Evolutionary conservation across 129 eudicot species (phyloP).

Genomic region (Centrapalus pauciflorus): DNA sequence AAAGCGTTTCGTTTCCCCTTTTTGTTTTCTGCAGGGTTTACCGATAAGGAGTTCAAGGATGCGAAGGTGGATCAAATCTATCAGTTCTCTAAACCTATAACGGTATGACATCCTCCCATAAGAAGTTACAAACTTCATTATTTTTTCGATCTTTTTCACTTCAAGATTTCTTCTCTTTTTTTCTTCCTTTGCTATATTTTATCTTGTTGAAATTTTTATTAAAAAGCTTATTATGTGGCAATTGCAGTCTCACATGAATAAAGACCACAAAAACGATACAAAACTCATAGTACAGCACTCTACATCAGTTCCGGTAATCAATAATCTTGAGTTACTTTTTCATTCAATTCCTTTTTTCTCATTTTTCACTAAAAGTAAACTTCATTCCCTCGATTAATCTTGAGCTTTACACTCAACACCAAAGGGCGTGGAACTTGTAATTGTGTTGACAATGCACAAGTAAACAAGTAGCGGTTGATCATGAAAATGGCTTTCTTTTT

Average conservation of each 20-base stretch:
- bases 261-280: conserved; percentile 82
- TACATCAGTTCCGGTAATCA: conserved; percentile 72
- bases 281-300: conserved; percentile 87
- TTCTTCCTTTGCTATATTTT: neutral
- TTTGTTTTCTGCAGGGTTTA: conserved; percentile 46
- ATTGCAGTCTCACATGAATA: conserved; percentile 96
- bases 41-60: conserved; percentile 49
- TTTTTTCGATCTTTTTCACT: neutral
- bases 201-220: neutral
- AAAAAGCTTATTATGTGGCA: conserved; percentile 1
- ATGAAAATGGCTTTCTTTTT: no score
- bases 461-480: no score
- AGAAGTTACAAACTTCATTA: no score
- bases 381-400: neutral
- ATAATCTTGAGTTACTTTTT: conserved; percentile 1
- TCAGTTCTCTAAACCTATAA: conserved; percentile 87
- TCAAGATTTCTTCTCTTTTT: neutral
- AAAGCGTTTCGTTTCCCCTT: neutral
- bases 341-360: neutral
- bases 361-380: neutral
- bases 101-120: no score
- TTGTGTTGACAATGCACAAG: no score
- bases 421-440: no score
- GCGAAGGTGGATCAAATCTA: conserved; percentile 86
- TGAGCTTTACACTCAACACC: neutral